Base-by-base conservation (phyloP, 257 asterid species). In the Capsicum chinense region DNA sequence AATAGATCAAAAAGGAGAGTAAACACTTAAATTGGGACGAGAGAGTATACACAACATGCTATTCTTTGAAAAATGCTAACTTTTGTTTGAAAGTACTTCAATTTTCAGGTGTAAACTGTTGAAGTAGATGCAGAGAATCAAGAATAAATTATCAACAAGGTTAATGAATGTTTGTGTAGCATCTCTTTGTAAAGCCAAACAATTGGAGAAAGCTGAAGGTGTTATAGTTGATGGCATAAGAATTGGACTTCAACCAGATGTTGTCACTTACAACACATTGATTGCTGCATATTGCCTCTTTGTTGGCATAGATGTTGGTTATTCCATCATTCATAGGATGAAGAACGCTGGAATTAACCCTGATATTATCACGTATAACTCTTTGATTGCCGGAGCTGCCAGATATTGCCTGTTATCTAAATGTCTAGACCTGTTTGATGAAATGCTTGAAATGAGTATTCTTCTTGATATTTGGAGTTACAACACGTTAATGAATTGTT, bases 241-340 rank as follows among this genome's bases (percentile, higher is more conserved):
- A 19, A 50, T 74, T 74, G 81, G 81, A 50, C 14, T 74, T 12
- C 60, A 12, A 74, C 81, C 81, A 50, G 62, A 74, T 74, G 81
- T 74, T 50, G 81, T 74, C 60, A 74, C 81, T 74, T 74, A 74
- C 81, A 74, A 74, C 60, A 74, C 80, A 21, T 74, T 74, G 80
- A 50, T 21, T 74, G 80, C 19, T 74, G 80, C 80, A 74, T 74
- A 74, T 74, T 50, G 80, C 80, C 80, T 62, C 80, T 21, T 74
- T 21, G 80, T 74, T 50, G 80, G 80, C 44, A 50, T 74, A 21
- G 80, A 74, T 50, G 62, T 60, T 74, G 80, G 80, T 12, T 74
- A 74, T 74, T 74, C 80, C 62, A 8, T 74, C 21, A 60, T 74
- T 50, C 2, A 50, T 74, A 50, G 44, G 19, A 74, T 74, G 80